Evolutionary conservation across 1,139 yeast genomes (phyloP).

Genomic region (Arxiozyma slooffiae): DNA sequence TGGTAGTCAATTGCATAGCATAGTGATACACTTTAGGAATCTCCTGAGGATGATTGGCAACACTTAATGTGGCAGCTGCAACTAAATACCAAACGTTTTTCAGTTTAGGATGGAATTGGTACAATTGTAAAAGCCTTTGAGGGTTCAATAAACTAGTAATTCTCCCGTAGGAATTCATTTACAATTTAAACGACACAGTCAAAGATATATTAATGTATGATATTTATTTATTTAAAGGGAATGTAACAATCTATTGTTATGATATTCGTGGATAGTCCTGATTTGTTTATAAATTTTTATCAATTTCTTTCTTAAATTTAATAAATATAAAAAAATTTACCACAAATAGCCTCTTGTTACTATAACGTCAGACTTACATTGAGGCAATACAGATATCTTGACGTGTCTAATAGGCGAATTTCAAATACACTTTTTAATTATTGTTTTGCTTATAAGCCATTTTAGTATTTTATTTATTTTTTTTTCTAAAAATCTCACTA

Average conservation of each 20-base stretch:
- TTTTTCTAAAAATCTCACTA: not conserved
- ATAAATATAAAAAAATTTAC: too few relatives aligned
- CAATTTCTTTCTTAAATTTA: not conserved
- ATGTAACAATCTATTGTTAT: too few relatives aligned
- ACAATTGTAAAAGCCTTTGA: slow-evolving; percentile 48
- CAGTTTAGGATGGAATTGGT: slow-evolving; percentile 43
- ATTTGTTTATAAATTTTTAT: too few relatives aligned
- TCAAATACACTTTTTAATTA: too few relatives aligned
- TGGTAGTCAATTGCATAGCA: slow-evolving; percentile 48
- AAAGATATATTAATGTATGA: too few relatives aligned
- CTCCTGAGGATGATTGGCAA: slow-evolving; percentile 72
- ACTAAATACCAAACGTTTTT: slow-evolving; percentile 59
- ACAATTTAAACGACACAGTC: not conserved
- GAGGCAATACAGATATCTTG: not conserved
- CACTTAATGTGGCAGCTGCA: slow-evolving; percentile 76
- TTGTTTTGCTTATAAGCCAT: not conserved
- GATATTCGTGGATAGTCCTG: not conserved
- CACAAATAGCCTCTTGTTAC: not conserved
- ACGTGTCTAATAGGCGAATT: not conserved
- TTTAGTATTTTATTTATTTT: not conserved
- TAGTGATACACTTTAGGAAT: slow-evolving; percentile 67
- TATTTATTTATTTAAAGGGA: too few relatives aligned
- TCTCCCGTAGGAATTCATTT: not conserved
- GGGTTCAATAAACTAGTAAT: slow-evolving; percentile 39
- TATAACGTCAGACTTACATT: not conserved